Percentiles rank a stretch among this genome's conserved stretches.
Conservation (phyloP, 2,329 filamentous ascomycete genomes). For the Colletotrichum trifolii region DNA sequence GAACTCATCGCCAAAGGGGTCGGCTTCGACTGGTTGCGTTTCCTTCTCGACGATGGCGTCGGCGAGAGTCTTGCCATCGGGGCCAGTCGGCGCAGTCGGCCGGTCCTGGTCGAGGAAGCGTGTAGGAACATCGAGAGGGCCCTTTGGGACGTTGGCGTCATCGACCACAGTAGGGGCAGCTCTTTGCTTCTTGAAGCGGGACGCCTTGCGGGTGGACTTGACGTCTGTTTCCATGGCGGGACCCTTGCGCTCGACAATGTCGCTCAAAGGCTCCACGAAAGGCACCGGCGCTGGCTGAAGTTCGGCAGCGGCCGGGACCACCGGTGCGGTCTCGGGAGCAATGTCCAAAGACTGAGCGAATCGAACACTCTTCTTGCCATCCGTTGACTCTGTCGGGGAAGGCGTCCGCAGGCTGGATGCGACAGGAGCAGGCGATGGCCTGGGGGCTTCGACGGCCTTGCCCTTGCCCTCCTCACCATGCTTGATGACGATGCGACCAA, state of each 20-base stretch:
- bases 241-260: conserved; percentile 61
- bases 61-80: conserved; percentile 67
- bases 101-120: conserved; percentile 52
- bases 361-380: conserved; percentile 77
- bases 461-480: conserved; percentile 29
- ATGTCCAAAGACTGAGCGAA: conserved; percentile 83
- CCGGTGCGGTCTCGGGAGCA: conserved; percentile 53
- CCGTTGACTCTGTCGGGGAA: conserved; percentile 38
- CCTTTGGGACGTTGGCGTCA: conserved; percentile 49
- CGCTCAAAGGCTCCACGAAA: conserved; percentile 60
- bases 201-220: conserved; percentile 54
- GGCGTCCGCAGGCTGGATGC: conserved; percentile 35
- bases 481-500: conserved; percentile 67
- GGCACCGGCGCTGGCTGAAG: conserved; percentile 41
- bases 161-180: conserved; percentile 29
- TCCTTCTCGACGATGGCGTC: conserved; percentile 68
- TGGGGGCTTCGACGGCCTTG: conserved; percentile 10
- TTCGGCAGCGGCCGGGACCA: conserved; percentile 6
- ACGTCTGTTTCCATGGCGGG: conserved; percentile 35
- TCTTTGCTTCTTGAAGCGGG: conserved; percentile 61
- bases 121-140: conserved; percentile 56
- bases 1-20: conserved; percentile 66
- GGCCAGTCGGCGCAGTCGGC: conserved; percentile 58
- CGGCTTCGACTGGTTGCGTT: conserved; percentile 43
- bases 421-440: conserved; percentile 21